These are phyloP conservation scores for Candida boidinii DNA, from an alignment of 805 yeast species.

Conservation along the genomic window DNA sequence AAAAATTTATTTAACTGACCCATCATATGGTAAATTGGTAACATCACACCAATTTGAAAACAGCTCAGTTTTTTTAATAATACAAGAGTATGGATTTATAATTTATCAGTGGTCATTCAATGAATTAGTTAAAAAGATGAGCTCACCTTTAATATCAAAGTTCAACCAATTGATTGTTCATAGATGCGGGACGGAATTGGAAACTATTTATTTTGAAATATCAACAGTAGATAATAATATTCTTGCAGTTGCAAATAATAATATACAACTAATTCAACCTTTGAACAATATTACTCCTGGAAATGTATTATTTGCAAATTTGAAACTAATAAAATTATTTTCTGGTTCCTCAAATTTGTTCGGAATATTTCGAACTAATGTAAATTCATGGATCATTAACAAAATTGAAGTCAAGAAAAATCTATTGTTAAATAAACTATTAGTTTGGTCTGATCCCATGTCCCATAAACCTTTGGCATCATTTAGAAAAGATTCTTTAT, in stretches of 20 bases:
- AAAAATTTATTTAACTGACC: conserved; percentile 14
- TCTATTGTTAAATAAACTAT: too few relatives aligned
- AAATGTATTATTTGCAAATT: too few relatives aligned
- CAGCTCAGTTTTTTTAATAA: conserved; percentile 11
- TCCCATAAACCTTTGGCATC: too few relatives aligned
- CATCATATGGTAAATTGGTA: conserved; percentile 12
- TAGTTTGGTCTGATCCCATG: too few relatives aligned
- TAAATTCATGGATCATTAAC: too few relatives aligned
- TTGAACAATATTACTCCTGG: too few relatives aligned
- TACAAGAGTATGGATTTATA: conserved; percentile 23
- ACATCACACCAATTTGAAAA: conserved; percentile 6
- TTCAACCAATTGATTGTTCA: conserved; percentile 5
- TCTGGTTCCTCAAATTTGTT: too few relatives aligned
- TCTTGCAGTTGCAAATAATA: neutral
- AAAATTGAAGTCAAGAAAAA: too few relatives aligned
- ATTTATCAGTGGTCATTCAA: conserved; percentile 11
- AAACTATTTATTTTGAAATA: neutral
- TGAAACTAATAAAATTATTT: too few relatives aligned
- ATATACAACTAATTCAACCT: too few relatives aligned
- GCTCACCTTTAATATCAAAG: conserved; percentile 16
- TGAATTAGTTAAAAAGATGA: conserved; percentile 10
- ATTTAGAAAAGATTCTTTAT: too few relatives aligned
- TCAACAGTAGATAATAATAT: neutral
- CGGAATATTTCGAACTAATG: too few relatives aligned
- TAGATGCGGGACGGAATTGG: neutral